Conservation (phyloP, 2,329 filamentous ascomycete species). For the Diplocarpon rosae region DNA sequence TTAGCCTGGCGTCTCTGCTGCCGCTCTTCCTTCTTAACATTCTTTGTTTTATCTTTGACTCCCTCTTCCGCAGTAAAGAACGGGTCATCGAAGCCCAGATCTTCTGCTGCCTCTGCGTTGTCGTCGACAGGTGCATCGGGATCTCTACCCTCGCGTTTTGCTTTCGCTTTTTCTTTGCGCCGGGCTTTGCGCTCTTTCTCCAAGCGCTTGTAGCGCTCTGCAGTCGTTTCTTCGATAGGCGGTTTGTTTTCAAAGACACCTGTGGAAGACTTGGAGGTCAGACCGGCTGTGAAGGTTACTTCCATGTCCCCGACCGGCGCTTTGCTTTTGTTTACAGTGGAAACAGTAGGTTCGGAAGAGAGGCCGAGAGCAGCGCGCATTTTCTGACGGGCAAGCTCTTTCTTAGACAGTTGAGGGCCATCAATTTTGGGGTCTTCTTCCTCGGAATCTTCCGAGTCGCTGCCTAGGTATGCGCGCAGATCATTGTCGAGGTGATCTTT, state of each 20-base stretch:
- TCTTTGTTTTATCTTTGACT: slow-evolving; percentile 40
- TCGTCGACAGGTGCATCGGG: slow-evolving; percentile 30
- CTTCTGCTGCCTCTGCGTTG: slow-evolving; percentile 33
- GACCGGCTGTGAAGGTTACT: slow-evolving; percentile 73
- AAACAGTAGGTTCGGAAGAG: slow-evolving; percentile 41
- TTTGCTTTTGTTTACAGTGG: slow-evolving; percentile 35
- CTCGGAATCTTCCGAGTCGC: slow-evolving; percentile 59
- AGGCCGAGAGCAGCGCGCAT: slow-evolving; percentile 78
- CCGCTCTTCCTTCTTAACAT: slow-evolving; percentile 65
- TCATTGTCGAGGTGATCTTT: slow-evolving; percentile 88
- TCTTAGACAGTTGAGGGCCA: slow-evolving; percentile 50
- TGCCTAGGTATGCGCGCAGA: slow-evolving; percentile 81
- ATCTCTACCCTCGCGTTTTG: slow-evolving; percentile 45
- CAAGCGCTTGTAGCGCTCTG: slow-evolving; percentile 86
- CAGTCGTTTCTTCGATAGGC: slow-evolving; percentile 66
- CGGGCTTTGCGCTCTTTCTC: slow-evolving; percentile 81
- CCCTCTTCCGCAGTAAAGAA: slow-evolving; percentile 69
- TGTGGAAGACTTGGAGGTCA: slow-evolving; percentile 34
- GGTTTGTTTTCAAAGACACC: slow-evolving; percentile 58
- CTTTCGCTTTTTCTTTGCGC: slow-evolving; percentile 63
- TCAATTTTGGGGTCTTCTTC: slow-evolving; percentile 33
- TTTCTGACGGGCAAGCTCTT: slow-evolving; percentile 61
- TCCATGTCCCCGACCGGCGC: slow-evolving; percentile 85
- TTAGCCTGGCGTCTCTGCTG: slow-evolving; percentile 65
- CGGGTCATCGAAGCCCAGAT: slow-evolving; percentile 85